Base-by-base conservation (phyloP, 1,284 basidiomycete genomes). In the Phaffia rhodozyma region DNA sequence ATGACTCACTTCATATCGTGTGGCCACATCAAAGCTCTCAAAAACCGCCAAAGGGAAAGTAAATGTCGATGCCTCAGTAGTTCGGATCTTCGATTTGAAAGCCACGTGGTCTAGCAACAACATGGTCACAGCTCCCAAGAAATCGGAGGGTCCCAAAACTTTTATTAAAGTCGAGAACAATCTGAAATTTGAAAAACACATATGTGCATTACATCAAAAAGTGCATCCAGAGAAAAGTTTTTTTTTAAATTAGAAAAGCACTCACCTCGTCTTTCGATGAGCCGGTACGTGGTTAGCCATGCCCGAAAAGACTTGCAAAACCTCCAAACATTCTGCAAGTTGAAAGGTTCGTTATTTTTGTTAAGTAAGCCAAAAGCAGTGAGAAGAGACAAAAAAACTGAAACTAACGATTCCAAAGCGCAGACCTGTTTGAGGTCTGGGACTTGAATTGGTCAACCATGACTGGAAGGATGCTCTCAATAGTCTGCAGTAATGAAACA, bases 81-180 rank as follows among this genome's bases (percentile, higher is more conserved):
- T 80, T 70, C 57, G 79, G 80, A 85, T 81, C 56, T 82, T 79
- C 48, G 86, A 80, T 59, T 86, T 85, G 70, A 84, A 86, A 5
- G 84, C 81, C 2, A 81, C 79, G 67, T 87, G 88, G 70, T 94
- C 90, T 1, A 92, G 80, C 16, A 97, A 79, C 1, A 97, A 82
- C 84, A 97, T 88, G 68, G 82, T 84, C 9, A 96, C 76, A 0
- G 91, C 87, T 0, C 89, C 81, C 50, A 96, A 78, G 78, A 93
- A 98, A 58, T 91, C 85, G 13, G 81, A 77, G 1, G 86, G 78
- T 11, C 90, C 91, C 16, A 98, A 81, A 2, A 88, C 86, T 66
- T 91, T 85, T 47, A 90, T 82, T n/a, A 99, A 81, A 72, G 94
- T 89, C 2, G 84, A 80, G 76, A 96, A 97, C 77, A 99, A 93